phyloP scores from a whole-genome alignment of 2,329 filamentous ascomycete species.

The Hypoxylon sp. region DNA sequence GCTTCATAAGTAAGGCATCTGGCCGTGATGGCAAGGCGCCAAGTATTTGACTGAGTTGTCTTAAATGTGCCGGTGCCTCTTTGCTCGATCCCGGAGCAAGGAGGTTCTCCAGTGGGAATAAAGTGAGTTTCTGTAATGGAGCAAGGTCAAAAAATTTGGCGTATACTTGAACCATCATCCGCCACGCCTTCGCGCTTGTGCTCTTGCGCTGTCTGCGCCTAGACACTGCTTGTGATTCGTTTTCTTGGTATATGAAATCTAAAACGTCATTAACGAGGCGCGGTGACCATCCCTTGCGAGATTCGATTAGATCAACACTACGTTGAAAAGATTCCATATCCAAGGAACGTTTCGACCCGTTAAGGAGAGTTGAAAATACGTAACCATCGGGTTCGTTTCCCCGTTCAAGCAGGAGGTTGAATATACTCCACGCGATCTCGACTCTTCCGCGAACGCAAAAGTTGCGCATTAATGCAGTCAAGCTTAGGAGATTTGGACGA shows the following conservation, averaged over 20 bases:
- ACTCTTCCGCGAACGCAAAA: conserved; percentile 76
- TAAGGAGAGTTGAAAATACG: conserved; percentile 78
- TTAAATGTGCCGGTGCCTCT: conserved; percentile 31
- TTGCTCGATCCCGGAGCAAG: conserved; percentile 18
- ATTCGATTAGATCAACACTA: conserved; percentile 68
- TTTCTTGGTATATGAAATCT: conserved; percentile 64
- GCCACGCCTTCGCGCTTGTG: conserved; percentile 58
- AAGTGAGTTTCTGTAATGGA: conserved; percentile 59
- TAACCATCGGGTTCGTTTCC: conserved; percentile 74
- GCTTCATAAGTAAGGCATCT: conserved; percentile 46
- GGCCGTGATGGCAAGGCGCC: conserved; percentile 42
- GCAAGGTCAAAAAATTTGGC: conserved; percentile 63
- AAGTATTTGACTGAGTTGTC: conserved; percentile 36
- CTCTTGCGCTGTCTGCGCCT: conserved; percentile 53
- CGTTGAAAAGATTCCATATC: conserved; percentile 69
- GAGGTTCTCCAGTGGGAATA: conserved; percentile 49
- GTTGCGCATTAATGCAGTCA: conserved; percentile 79
- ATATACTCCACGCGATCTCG: conserved; percentile 74
- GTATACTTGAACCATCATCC: conserved; percentile 65
- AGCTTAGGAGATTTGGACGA: conserved; percentile 72
- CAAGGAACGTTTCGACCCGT: conserved; percentile 73
- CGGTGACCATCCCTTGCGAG: conserved; percentile 63
- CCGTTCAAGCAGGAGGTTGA: conserved; percentile 72
- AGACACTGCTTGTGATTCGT: conserved; percentile 56
- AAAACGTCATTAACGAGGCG: conserved; percentile 67